These are phyloP conservation scores for Ilyonectria destructans DNA, from an alignment of 2,329 filamentous ascomycete genomes.

Conservation along the genomic window DNA sequence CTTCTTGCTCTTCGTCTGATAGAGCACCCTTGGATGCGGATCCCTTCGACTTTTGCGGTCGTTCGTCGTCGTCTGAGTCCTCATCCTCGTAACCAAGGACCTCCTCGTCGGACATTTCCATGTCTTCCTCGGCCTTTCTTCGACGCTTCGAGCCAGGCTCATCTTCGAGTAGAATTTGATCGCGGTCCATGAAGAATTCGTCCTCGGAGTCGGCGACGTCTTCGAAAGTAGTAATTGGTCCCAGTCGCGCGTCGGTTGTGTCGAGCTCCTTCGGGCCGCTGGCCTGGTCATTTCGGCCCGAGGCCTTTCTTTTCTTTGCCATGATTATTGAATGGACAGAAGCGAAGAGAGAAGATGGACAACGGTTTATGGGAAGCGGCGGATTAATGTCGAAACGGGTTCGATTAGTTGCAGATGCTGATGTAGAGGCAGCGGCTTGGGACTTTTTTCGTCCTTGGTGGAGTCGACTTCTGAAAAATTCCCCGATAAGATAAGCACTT, in stretches of 20 bases:
- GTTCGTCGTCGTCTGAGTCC: conserved; percentile 61
- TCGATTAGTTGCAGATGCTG: background rate
- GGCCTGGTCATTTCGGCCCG: conserved; percentile 62
- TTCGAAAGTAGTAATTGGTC: conserved; percentile 76
- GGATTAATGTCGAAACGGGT: conserved; percentile 4
- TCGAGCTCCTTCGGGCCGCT: conserved; percentile 71
- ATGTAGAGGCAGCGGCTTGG: background rate
- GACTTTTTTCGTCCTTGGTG: conserved; percentile 27
- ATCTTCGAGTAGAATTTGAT: conserved; percentile 90
- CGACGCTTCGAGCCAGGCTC: conserved; percentile 84
- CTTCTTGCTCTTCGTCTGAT: conserved; percentile 71
- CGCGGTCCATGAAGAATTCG: conserved; percentile 89
- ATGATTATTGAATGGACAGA: conserved; percentile 57
- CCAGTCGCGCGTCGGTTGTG: conserved; percentile 74
- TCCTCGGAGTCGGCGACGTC: conserved; percentile 96
- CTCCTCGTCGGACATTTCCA: conserved; percentile 77
- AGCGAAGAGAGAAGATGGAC: background rate
- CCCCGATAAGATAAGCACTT: conserved; percentile 31
- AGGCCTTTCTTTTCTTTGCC: conserved; percentile 82
- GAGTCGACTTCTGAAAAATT: conserved; percentile 28
- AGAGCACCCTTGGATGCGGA: conserved; percentile 51
- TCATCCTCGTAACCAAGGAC: conserved; percentile 67
- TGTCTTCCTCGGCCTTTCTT: conserved; percentile 79
- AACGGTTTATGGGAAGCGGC: background rate
- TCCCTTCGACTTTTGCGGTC: conserved; percentile 53